Base-by-base conservation (phyloP, 768 basidiomycete genomes). In the Lanmaoa pseudosensibilis region DNA sequence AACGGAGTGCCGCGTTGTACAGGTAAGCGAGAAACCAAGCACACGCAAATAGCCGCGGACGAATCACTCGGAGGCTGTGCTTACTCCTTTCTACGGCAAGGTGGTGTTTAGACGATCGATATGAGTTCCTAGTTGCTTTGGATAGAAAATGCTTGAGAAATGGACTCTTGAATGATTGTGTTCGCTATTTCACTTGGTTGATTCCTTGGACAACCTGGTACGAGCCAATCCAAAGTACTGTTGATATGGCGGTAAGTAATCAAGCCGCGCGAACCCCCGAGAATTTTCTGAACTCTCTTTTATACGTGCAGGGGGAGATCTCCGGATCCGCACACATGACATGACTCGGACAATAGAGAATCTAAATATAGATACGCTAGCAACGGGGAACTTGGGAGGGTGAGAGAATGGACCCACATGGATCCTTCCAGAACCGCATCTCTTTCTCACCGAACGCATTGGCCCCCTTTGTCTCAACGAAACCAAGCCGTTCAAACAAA, bases 371-470 rank as follows among this genome's bases (percentile, higher is more conserved):
- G 52, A 43, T 0, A 16, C 15, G 15, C 36, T 37, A 6, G 36
- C 6, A 37, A 37, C 21, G 9, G 5, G 4, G 19, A n/a, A 13
- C 12, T 45, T 18, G 49, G 9, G 37, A 44, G 19, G 19, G 41
- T 55, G 59, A 21, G 60, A 52, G 46, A 52, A 51, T 34, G 10
- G 32, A 6, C 16, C 37, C 30, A n/a, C 12, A 6, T 32, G n/a
- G 27, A 10, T 36, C 15, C n/a, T 21, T 21, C 23, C 15, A 23
- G 27, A 59, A 71, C 27, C 88, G 81, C 84, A 97, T 81, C 74
- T 96, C 94, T 16, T 92, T 81, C 72, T 98, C 92, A 36, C 81
- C 76, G 61, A 94, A 98, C 11, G 91, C 86, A 48, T 85, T 80
- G 16, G 87, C 85, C 12, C 75, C 72, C 65, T 88, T 89, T 11